Base-by-base conservation (phyloP, 1,139 yeast species). In the Kodamaea ohmeri region DNA sequence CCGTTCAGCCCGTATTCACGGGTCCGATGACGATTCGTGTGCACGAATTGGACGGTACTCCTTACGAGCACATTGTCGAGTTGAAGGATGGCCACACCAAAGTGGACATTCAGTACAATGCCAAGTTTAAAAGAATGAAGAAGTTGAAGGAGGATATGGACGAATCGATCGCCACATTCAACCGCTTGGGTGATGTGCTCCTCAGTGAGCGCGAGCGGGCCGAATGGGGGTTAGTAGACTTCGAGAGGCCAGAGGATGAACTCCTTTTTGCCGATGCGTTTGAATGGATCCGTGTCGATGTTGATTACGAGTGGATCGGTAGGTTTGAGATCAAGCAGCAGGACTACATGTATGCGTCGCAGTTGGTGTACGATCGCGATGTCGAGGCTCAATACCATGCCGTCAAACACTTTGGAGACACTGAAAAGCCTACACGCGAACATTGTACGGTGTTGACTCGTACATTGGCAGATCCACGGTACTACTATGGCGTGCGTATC, bases 41-140 rank as follows among this genome's bases (percentile, higher is more conserved):
- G 31, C 98, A 94, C 56, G 99, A 94, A 58, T 95, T 97, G 0
- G 98, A 94, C 60, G 98, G 98, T n/a, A 88, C 97, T 0, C 98
- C 99, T 0, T 92, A 94, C 54, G 99, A 94, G 55, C 99, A 94
- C 57, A 92, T 94, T 34, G 96, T 94, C 16, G 95, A 89, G 48
- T 68, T 94, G 40, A 87, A 88, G 52, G 97, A 90, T 41, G 77
- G 80, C 2, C 80, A 80, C 48, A 87, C 96, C 0, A 89, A 87
- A 52, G 69, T 94, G 36, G 98, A 94, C 54, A 88, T 94, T 34
- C 97, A 88, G 53, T 92, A 92, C 61, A 92, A 94, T 56, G 88
- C 97, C 11, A 92, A 89, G 58, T 88, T 85, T 42, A 83, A 85
- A 56, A 76, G 90, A 52, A 76, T 76, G 53, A 83, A 81, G 48